These are phyloP conservation scores for Leptodermis oblonga DNA, from an alignment of 257 asterid genomes.

Conservation along the genomic window DNA sequence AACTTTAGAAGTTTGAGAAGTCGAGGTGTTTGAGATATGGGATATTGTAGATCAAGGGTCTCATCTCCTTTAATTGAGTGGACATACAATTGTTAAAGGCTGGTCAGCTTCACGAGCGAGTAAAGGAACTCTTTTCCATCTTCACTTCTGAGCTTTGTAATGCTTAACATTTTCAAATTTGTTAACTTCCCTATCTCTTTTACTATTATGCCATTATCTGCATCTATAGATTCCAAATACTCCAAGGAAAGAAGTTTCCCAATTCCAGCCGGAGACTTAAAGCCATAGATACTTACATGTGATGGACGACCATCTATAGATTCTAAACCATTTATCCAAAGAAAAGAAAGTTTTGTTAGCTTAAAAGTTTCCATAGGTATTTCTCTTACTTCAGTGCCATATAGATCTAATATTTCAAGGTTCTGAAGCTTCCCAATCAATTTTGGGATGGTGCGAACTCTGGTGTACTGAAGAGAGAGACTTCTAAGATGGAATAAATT, in stretches of 20 bases:
- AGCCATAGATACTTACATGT: neutral
- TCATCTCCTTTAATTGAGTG: neutral
- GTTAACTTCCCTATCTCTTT: slow-evolving; percentile 14
- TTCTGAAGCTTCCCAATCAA: slow-evolving; percentile 14
- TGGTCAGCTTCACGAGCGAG: slow-evolving; percentile 4
- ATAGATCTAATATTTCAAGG: slow-evolving; percentile 10
- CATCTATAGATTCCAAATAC: neutral
- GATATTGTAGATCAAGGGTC: slow-evolving; percentile 12
- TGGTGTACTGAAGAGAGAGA: neutral
- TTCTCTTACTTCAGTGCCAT: slow-evolving; percentile 1
- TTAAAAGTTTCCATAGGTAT: slow-evolving; percentile 13
- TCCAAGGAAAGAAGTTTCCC: slow-evolving; percentile 1
- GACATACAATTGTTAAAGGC: neutral
- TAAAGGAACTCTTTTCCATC: slow-evolving; percentile 1
- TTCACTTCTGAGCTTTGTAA: slow-evolving; percentile 9
- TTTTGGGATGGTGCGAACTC: slow-evolving; percentile 3
- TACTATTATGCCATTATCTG: neutral
- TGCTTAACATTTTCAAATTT: neutral
- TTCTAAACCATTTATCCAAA: no score
- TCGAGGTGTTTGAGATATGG: neutral
- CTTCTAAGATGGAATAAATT: neutral
- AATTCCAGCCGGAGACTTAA: slow-evolving; percentile 1
- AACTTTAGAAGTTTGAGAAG: neutral
- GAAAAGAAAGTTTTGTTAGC: neutral
- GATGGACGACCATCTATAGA: neutral